Evolutionary conservation across 495 filamentous ascomycete species (phyloP).

Genomic region (Trichocladium antarcticum): DNA sequence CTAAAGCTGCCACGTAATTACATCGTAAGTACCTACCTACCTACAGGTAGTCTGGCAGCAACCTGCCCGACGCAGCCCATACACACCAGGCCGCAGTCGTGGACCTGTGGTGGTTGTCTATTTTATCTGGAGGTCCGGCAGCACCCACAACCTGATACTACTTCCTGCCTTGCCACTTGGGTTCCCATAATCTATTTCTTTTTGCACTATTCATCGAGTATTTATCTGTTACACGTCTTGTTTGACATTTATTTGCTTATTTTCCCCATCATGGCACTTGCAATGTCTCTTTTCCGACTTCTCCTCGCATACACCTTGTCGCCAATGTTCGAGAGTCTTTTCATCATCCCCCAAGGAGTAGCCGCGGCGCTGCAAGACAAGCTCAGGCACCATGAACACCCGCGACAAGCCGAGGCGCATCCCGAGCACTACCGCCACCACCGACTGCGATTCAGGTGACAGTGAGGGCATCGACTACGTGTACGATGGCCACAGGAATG

Average conservation of each 20-base stretch:
- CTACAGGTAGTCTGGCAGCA: not conserved
- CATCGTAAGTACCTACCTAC: not conserved
- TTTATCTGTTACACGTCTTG: not conserved
- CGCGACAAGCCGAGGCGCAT: constrained; percentile 10
- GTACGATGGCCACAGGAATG: constrained; percentile 10
- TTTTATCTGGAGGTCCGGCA: too few species aligned
- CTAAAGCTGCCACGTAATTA: not conserved
- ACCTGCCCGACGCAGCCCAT: not conserved
- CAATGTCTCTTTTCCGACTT: not conserved
- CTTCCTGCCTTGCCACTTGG: not conserved
- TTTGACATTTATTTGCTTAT: not conserved
- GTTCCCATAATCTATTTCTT: not conserved
- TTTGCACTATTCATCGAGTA: not conserved
- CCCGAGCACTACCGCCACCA: constrained; percentile 15
- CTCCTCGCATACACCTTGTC: not conserved
- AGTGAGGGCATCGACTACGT: constrained; percentile 18
- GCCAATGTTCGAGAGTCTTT: constrained; percentile 11
- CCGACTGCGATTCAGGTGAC: constrained; percentile 25
- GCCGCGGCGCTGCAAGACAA: constrained; percentile 14
- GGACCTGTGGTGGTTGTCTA: too few species aligned
- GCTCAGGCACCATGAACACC: constrained; percentile 14
- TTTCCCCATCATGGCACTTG: not conserved
- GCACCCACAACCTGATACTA: not conserved
- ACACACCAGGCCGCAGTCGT: constrained; percentile 2
- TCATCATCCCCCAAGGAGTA: constrained; percentile 10